These are phyloP conservation scores for Tricholomella constricta DNA, from an alignment of 768 basidiomycete species.

Conservation along the genomic window DNA sequence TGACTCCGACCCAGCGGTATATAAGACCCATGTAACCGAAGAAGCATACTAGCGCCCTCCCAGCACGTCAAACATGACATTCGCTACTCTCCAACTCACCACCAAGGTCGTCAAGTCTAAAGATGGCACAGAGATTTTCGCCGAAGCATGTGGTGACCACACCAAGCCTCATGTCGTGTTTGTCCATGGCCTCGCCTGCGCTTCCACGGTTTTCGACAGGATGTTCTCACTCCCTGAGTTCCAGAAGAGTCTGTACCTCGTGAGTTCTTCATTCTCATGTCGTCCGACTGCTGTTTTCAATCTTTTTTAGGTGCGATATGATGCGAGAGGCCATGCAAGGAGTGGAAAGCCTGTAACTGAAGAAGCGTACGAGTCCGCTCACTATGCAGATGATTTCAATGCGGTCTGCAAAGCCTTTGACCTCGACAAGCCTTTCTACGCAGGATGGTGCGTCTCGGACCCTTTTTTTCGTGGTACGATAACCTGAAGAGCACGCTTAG, in stretches of 20 bases:
- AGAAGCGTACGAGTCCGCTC: slow-evolving; percentile 27
- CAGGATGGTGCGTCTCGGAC: slow-evolving; percentile 30
- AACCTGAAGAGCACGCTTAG: not conserved
- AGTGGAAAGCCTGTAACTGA: slow-evolving; percentile 32
- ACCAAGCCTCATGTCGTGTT: slow-evolving; percentile 14
- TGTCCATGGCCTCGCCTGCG: slow-evolving; percentile 13
- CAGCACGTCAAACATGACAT: slow-evolving; percentile 1
- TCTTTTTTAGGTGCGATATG: slow-evolving; percentile 32
- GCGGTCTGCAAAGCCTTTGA: slow-evolving; percentile 31
- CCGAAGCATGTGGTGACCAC: slow-evolving; percentile 14
- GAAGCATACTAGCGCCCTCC: not conserved
- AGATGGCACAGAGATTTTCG: slow-evolving; percentile 14
- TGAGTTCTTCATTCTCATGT: not conserved
- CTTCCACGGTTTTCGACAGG: slow-evolving; percentile 11
- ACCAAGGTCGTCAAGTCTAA: slow-evolving; percentile 14
- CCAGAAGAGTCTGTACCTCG: slow-evolving; percentile 11
- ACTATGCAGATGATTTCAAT: slow-evolving; percentile 35
- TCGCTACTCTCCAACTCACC: not conserved
- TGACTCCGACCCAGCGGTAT: not conserved
- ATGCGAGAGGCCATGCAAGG: slow-evolving; percentile 34
- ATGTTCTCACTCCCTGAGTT: slow-evolving; percentile 12
- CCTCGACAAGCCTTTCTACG: slow-evolving; percentile 30
- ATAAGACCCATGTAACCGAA: not conserved
- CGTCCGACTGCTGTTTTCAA: not conserved
- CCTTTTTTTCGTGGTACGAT: not conserved